Evolutionary conservation across 371 early-diverging fungal species (phyloP).

Genomic region (Lichtheimia corymbifera): DNA sequence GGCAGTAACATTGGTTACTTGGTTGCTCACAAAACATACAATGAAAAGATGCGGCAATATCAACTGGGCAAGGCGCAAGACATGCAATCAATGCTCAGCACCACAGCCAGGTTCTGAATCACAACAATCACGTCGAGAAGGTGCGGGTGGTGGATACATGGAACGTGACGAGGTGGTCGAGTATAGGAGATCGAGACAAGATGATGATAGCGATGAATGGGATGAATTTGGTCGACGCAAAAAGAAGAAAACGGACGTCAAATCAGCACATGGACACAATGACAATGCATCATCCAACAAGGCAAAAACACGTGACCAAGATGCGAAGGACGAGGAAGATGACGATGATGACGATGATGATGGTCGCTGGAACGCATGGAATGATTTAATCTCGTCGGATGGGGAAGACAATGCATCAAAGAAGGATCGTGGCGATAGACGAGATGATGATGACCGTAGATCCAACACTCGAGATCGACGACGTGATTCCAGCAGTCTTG

Average conservation of each 20-base stretch:
- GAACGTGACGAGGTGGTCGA: slow-evolving; percentile 33
- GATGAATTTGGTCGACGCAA: slow-evolving; percentile 34
- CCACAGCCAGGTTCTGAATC: slow-evolving; percentile 27
- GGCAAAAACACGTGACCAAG: slow-evolving; percentile 5
- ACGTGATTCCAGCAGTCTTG: not conserved
- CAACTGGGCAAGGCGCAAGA: slow-evolving; percentile 31
- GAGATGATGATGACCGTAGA: slow-evolving; percentile 4
- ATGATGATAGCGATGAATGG: slow-evolving; percentile 34
- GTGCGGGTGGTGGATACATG: slow-evolving; percentile 36
- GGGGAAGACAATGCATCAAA: slow-evolving; percentile 3
- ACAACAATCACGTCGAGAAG: slow-evolving; percentile 26
- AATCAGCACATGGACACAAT: slow-evolving; percentile 3
- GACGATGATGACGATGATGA: slow-evolving; percentile 33
- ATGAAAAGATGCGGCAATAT: slow-evolving; percentile 30
- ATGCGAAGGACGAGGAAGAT: slow-evolving; percentile 15
- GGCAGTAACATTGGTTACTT: not conserved
- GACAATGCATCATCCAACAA: not conserved
- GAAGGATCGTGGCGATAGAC: slow-evolving; percentile 4
- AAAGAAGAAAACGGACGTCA: slow-evolving; percentile 19
- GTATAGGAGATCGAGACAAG: slow-evolving; percentile 17
- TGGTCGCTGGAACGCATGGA: slow-evolving; percentile 34
- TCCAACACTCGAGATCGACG: not conserved
- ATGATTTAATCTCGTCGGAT: slow-evolving; percentile 24
- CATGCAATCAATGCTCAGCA: slow-evolving; percentile 32
- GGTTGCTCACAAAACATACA: not conserved